Conservation (phyloP, 345 rosid genomes). For the Populus simonii region DNA sequence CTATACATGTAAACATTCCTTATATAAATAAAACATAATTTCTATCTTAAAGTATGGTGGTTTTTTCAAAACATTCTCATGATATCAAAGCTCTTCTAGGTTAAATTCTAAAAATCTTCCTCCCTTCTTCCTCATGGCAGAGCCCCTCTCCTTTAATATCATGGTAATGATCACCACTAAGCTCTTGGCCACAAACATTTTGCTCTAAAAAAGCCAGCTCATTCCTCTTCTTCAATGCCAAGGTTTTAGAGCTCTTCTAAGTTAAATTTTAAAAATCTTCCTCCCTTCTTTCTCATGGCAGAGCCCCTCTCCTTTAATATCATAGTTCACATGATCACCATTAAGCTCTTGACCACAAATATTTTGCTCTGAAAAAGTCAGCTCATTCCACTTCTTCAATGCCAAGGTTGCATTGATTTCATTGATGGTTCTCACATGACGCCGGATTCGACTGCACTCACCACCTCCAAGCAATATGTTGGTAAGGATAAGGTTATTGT, state of each 20-base stretch:
- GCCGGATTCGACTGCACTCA: neutral
- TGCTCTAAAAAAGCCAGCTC: neutral
- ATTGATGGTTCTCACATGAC: neutral
- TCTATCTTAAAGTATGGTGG: no score
- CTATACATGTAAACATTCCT: neutral
- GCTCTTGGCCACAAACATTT: neutral
- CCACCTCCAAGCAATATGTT: neutral
- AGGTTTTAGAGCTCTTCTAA: neutral
- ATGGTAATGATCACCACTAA: neutral
- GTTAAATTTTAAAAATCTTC: no score
- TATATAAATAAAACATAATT: no score
- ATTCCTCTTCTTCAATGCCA: neutral
- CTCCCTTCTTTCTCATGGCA: no score
- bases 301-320: no score
- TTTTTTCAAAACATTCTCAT: no score
- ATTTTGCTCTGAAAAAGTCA: neutral
- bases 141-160: no score
- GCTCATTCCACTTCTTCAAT: neutral
- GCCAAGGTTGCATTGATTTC: neutral
- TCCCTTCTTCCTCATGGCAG: no score
- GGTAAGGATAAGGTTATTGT: slow-evolving; percentile 13
- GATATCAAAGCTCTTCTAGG: no score
- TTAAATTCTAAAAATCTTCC: no score
- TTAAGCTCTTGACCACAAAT: neutral
- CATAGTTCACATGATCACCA: no score